These are phyloP conservation scores for Tetrapisispora iriomotensis DNA, from an alignment of 805 yeast genomes.

Conservation along the genomic window DNA sequence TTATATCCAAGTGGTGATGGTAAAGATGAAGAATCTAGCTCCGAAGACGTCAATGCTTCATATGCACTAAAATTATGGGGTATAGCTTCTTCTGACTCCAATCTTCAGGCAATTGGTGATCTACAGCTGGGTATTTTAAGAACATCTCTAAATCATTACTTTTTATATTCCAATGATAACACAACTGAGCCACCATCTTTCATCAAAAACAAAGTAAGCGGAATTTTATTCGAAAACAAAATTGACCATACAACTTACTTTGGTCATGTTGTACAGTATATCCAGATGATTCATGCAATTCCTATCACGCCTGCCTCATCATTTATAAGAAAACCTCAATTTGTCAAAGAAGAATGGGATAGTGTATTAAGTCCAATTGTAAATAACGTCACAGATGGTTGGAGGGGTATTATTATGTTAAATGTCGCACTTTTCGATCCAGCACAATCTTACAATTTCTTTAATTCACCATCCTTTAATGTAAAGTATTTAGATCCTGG, in stretches of 20 bases:
- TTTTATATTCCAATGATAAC: slow-evolving; percentile 45
- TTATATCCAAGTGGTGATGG: slow-evolving; percentile 64
- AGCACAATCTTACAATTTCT: slow-evolving; percentile 47
- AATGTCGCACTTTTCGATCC: slow-evolving; percentile 74
- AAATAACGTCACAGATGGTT: slow-evolving; percentile 48
- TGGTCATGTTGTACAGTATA: slow-evolving; percentile 61
- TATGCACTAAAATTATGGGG: slow-evolving; percentile 65
- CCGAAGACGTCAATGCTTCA: slow-evolving; percentile 65
- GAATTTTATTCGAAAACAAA: slow-evolving; percentile 65
- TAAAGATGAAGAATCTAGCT: slow-evolving; percentile 62
- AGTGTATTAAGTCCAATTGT: slow-evolving; percentile 38
- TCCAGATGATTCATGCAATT: slow-evolving; percentile 71
- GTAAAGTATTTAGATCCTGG: slow-evolving; percentile 65
- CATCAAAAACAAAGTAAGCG: slow-evolving; percentile 57
- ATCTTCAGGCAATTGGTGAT: slow-evolving; percentile 45
- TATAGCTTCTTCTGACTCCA: slow-evolving; percentile 39
- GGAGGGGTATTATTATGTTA: slow-evolving; percentile 64
- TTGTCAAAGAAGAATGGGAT: slow-evolving; percentile 53
- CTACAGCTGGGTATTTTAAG: slow-evolving; percentile 53
- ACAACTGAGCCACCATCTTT: slow-evolving; percentile 45
- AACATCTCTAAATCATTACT: slow-evolving; percentile 44
- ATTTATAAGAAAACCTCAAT: slow-evolving; percentile 41
- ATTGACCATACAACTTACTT: slow-evolving; percentile 66
- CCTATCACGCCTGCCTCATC: slow-evolving; percentile 64
- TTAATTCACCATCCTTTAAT: slow-evolving; percentile 44